Evolutionary conservation across 768 basidiomycete species (phyloP), one percentile per base, ranked within the genome.

Genomic region (Amanita phalloides): DNA sequence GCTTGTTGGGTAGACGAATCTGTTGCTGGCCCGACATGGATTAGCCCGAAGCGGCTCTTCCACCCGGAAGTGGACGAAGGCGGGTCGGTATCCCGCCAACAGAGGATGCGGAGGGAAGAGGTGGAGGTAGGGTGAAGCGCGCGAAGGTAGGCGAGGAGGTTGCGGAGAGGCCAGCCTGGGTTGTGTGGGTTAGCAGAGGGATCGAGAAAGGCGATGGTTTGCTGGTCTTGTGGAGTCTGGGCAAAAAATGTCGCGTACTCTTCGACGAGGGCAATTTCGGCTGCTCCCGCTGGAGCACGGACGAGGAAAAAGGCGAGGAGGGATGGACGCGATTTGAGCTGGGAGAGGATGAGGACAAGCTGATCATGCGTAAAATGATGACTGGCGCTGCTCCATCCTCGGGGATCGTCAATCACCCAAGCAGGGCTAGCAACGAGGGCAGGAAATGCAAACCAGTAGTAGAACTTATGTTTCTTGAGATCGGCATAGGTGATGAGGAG

Each of bases 361-460:
- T 86, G 62, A 13, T 72, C 64, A 23, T 62, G 42, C 0, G 66
- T 69, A 51, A 84, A 68, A 48, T 68, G 70, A 3, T 68, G 70
- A 0, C 67, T 64, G 3, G 79, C 84, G 28, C 57, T 49, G 45
- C 62, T 68, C 81, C 86, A 87, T 0, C 83, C 86, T 4, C 25
- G 0, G 9, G 67, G 61, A 5, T 73, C 76, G 32, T 71, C 69
- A 57, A 89, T 83, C 70, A 90, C 84, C 94, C 94, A 97, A 4
- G 86, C 80, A 6, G 96, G 93, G 58, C 90, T 91, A 20, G 88
- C 73, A 0, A 85, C 84, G 57, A 97, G 84, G 0, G 94, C 91
- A 2, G 96, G 95, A 65, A 97, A 96, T 0, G 89, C 87, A 61
- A 97, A 97, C 96, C 95, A 99, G 68, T 97, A 97, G 61, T 85